Evolutionary conservation across 2,329 filamentous ascomycete species (phyloP).

Genomic region (Grosmannia penicillata): DNA sequence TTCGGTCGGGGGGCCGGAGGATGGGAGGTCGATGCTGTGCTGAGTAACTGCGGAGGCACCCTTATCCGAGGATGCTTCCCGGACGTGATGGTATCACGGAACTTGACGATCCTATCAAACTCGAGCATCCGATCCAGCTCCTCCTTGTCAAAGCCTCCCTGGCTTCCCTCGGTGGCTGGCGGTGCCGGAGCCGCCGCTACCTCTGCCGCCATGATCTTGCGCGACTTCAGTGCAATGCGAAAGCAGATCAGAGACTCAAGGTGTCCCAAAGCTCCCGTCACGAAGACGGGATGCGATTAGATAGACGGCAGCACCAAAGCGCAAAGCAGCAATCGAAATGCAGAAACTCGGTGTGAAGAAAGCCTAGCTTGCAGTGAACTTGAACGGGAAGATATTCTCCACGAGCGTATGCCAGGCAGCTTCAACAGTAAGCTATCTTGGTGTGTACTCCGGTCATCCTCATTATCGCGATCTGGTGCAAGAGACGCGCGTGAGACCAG

Average conservation of each 20-base stretch:
- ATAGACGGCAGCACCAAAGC: too few species aligned
- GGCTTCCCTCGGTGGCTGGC: neutral
- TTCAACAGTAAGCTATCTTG: too few species aligned
- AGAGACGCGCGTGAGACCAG: too few species aligned
- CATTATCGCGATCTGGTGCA: too few species aligned
- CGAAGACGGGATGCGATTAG: too few species aligned
- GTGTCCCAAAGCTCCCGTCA: too few species aligned
- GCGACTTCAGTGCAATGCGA: neutral
- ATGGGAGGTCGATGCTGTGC: slow-evolving; percentile 10
- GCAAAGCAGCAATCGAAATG: neutral
- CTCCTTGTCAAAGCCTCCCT: slow-evolving; percentile 21
- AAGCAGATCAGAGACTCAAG: too few species aligned
- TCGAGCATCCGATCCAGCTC: slow-evolving; percentile 46
- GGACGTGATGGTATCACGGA: slow-evolving; percentile 68
- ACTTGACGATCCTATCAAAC: slow-evolving; percentile 66
- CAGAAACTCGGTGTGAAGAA: too few species aligned
- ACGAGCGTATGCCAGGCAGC: too few species aligned
- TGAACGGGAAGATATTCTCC: too few species aligned
- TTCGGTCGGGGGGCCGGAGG: slow-evolving; percentile 3
- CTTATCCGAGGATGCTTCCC: slow-evolving; percentile 57
- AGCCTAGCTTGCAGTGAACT: too few species aligned
- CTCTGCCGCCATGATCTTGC: slow-evolving; percentile 10
- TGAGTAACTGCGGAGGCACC: slow-evolving; percentile 25
- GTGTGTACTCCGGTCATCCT: too few species aligned
- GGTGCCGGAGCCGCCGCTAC: slow-evolving; percentile 4